phyloP scores from a whole-genome alignment of 805 yeast species.

The Ogataea trehalophila region DNA sequence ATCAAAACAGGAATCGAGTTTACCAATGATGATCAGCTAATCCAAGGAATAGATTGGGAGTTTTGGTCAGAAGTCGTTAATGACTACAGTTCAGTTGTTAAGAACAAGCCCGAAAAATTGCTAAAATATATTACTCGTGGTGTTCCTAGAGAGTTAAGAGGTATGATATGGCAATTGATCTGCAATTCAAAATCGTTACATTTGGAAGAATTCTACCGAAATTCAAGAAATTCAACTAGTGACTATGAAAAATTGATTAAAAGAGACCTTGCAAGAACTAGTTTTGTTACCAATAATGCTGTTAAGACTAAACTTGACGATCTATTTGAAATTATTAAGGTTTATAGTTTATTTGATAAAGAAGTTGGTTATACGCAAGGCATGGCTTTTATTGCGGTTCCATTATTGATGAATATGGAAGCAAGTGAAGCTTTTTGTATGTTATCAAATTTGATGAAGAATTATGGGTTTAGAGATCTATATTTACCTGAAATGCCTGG shows the following conservation, averaged over 20 bases:
- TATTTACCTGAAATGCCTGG: slow-evolving; percentile 94
- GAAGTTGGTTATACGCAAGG: slow-evolving; percentile 99
- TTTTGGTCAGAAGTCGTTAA: slow-evolving; percentile 83
- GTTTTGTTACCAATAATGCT: slow-evolving; percentile 60
- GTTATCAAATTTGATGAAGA: slow-evolving; percentile 76
- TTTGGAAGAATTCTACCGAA: slow-evolving; percentile 54
- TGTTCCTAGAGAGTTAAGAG: slow-evolving; percentile 79
- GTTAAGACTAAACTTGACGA: slow-evolving; percentile 56
- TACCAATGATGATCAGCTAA: slow-evolving; percentile 28
- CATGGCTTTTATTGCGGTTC: slow-evolving; percentile 90
- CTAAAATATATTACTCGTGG: slow-evolving; percentile 64
- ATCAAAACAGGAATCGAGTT: slow-evolving; percentile 43
- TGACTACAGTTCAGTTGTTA: slow-evolving; percentile 66
- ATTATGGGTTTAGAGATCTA: slow-evolving; percentile 71
- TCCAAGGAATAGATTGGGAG: slow-evolving; percentile 63
- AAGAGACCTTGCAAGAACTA: slow-evolving; percentile 81
- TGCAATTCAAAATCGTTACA: slow-evolving; percentile 69
- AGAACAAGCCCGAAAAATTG: slow-evolving; percentile 54
- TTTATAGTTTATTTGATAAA: slow-evolving; percentile 78
- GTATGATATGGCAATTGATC: slow-evolving; percentile 89
- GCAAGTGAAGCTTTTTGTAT: slow-evolving; percentile 85
- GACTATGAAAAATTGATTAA: slow-evolving; percentile 71
- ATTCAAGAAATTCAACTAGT: slow-evolving; percentile 42
- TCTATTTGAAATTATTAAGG: slow-evolving; percentile 70
- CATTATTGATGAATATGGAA: slow-evolving; percentile 71